Conservation (phyloP, 345 rosid genomes). For the Gossypium herbaceum region DNA sequence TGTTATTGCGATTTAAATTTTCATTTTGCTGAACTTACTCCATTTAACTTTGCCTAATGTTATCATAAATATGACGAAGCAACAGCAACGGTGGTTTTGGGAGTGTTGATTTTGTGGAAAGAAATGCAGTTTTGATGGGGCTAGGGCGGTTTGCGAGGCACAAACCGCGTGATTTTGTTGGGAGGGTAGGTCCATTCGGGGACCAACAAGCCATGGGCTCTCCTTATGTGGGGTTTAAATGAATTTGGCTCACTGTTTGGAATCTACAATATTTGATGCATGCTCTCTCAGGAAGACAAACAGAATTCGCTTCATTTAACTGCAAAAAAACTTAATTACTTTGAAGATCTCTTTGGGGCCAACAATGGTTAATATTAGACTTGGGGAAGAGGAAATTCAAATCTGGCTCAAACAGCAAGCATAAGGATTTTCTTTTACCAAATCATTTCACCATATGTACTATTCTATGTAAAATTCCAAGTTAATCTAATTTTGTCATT, state of each 20-base stretch:
- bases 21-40: background rate
- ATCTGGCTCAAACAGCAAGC: background rate
- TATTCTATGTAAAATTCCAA: background rate
- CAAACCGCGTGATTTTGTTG: constrained; percentile 28
- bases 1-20: background rate
- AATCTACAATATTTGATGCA: constrained; percentile 3
- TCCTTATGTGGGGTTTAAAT: background rate
- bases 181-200: background rate
- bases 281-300: background rate
- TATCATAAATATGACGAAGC: constrained; percentile 20
- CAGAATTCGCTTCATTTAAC: background rate
- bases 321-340: background rate
- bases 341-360: background rate
- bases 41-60: background rate
- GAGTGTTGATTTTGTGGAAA: constrained; percentile 14
- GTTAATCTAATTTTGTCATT: background rate
- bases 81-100: constrained; percentile 8
- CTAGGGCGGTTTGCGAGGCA: constrained; percentile 11
- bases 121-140: constrained; percentile 8
- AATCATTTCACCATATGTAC: background rate
- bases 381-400: background rate
- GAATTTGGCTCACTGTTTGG: background rate
- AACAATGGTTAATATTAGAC: background rate
- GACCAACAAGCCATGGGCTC: constrained; percentile 9
- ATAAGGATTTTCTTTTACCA: background rate